These are phyloP conservation scores for Hypomyces rosellus DNA, from an alignment of 2,329 filamentous ascomycete genomes.

Conservation along the genomic window DNA sequence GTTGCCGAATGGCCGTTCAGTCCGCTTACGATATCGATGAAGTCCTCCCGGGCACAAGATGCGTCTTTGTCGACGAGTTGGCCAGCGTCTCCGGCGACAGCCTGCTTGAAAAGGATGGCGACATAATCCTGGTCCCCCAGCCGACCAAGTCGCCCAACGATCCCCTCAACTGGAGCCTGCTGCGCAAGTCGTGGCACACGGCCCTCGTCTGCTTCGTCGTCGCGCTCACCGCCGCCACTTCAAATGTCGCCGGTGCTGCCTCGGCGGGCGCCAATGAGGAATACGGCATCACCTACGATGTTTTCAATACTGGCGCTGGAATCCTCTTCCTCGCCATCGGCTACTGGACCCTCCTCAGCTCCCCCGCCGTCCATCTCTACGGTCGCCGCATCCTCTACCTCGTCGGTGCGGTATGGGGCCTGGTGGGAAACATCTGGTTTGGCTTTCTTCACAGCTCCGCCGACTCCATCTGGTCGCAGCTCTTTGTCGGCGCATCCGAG, in stretches of 20 bases:
- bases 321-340: conserved; percentile 51
- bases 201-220: conserved; percentile 47
- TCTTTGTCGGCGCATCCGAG: conserved; percentile 53
- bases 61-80: conserved; percentile 21
- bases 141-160: conserved; percentile 48
- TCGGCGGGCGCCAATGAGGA: conserved; percentile 43
- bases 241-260: conserved; percentile 49
- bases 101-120: conserved; percentile 25
- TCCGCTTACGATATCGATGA: conserved; percentile 10
- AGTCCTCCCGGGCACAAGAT: conserved; percentile 24
- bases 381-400: conserved; percentile 50
- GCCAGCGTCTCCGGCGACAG: conserved; percentile 21
- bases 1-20: conserved; percentile 11
- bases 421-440: conserved; percentile 49
- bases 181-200: conserved; percentile 45
- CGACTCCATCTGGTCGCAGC: conserved; percentile 48
- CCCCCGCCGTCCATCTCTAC: conserved; percentile 47
- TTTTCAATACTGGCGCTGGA: conserved; percentile 51
- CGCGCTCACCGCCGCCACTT: conserved; percentile 48
- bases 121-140: conserved; percentile 47
- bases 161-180: conserved; percentile 43
- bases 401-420: conserved; percentile 41
- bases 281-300: conserved; percentile 43
- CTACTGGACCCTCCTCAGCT: conserved; percentile 47
- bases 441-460: conserved; percentile 35